These are phyloP conservation scores for Pleomassaria siparia DNA, from an alignment of 2,329 filamentous ascomycete genomes.

Conservation along the genomic window DNA sequence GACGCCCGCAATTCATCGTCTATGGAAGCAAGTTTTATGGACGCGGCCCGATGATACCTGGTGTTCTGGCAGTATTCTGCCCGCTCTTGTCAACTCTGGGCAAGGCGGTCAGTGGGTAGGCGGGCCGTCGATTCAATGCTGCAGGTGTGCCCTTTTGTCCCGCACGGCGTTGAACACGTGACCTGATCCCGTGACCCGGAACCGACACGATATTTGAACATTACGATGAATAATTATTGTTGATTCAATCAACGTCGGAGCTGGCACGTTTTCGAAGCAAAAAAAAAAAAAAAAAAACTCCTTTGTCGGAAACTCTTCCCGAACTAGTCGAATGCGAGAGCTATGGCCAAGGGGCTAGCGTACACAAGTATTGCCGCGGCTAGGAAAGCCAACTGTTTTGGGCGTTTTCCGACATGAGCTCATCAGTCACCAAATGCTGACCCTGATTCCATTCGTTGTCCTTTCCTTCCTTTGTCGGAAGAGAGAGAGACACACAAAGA, in stretches of 20 bases:
- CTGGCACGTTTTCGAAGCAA: too few species aligned
- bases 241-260: too few species aligned
- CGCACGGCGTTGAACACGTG: neutral
- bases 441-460: too few species aligned
- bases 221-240: too few species aligned
- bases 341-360: too few species aligned
- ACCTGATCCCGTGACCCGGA: too few species aligned
- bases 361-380: too few species aligned
- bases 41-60: slow-evolving; percentile 23
- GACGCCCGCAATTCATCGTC: slow-evolving; percentile 15
- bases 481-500: too few species aligned
- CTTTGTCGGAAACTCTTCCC: too few species aligned
- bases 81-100: slow-evolving; percentile 21
- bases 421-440: neutral
- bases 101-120: slow-evolving; percentile 39
- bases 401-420: slow-evolving; percentile 12
- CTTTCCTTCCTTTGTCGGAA: slow-evolving; percentile 3
- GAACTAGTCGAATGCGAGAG: too few species aligned
- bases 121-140: slow-evolving; percentile 43
- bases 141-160: slow-evolving; percentile 34
- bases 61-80: slow-evolving; percentile 33
- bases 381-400: slow-evolving; percentile 16
- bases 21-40: slow-evolving; percentile 8
- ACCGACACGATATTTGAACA: too few species aligned
- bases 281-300: too few species aligned